Evolutionary conservation across 192 early-diverging fungal species (phyloP).

Genomic region (Backusella luteola): DNA sequence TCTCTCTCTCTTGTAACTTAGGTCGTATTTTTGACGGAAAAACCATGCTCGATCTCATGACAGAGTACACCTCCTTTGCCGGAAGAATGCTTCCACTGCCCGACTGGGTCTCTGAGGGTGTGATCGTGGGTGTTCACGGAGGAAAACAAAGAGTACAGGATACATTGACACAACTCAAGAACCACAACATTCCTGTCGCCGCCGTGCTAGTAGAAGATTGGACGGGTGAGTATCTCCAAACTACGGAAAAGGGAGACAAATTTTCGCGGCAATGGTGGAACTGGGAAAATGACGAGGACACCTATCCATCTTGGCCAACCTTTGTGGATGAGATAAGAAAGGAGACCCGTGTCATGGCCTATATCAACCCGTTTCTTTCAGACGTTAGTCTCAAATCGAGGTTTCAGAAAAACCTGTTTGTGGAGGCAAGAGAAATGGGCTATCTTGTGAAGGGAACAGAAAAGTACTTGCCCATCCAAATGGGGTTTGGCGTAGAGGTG

Average conservation of each 20-base stretch:
- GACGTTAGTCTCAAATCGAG: slow-evolving; percentile 23
- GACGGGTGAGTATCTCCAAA: slow-evolving; percentile 31
- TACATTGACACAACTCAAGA: slow-evolving; percentile 19
- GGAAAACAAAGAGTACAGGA: slow-evolving; percentile 33
- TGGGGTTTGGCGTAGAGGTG: slow-evolving; percentile 20
- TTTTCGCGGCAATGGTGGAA: slow-evolving; percentile 40
- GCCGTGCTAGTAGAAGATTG: slow-evolving; percentile 39
- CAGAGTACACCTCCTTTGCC: slow-evolving; percentile 35
- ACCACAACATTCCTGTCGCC: slow-evolving; percentile 25
- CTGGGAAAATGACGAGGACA: slow-evolving; percentile 34
- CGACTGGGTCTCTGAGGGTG: slow-evolving; percentile 32
- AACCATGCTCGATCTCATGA: slow-evolving; percentile 31
- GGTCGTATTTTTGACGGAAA: slow-evolving; percentile 34
- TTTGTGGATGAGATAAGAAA: slow-evolving; percentile 25
- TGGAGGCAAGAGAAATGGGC: slow-evolving; percentile 27
- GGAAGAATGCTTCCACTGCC: slow-evolving; percentile 38
- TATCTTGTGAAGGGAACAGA: slow-evolving; percentile 27
- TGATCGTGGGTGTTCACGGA: slow-evolving; percentile 36
- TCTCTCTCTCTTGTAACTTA: neutral
- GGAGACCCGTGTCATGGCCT: slow-evolving; percentile 17
- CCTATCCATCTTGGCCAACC: slow-evolving; percentile 29
- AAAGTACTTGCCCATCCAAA: slow-evolving; percentile 15
- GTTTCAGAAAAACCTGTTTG: slow-evolving; percentile 20
- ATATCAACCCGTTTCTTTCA: slow-evolving; percentile 35
- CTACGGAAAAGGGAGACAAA: slow-evolving; percentile 2